Percentiles rank a stretch among this genome's conserved stretches.
These are phyloP conservation scores for Globisporangium nagaii DNA, from an alignment of 352 stramenopile species.

Conservation along the genomic window DNA sequence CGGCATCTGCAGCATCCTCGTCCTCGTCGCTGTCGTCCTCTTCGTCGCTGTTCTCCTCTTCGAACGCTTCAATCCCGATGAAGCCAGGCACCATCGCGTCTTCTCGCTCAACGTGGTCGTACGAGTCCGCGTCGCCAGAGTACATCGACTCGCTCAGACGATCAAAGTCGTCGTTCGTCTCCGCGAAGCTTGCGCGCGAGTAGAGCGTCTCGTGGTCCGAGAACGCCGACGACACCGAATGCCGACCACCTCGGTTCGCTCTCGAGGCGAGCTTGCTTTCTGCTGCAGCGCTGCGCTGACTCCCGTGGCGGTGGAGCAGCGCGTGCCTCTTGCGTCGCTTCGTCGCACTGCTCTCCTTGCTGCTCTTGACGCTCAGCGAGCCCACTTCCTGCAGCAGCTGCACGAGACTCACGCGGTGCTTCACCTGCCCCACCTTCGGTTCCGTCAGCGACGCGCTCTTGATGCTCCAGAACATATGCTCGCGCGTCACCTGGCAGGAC, in stretches of 20 bases:
- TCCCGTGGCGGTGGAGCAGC: neutral
- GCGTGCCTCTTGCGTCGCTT: conserved; percentile 9
- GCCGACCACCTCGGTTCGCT: neutral
- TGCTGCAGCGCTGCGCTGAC: neutral
- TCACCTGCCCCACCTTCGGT: conserved; percentile 51
- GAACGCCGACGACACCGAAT: conserved; percentile 20
- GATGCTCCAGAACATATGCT: conserved; percentile 71
- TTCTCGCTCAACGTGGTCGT: neutral
- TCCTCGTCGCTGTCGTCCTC: conserved; percentile 9
- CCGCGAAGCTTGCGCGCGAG: conserved; percentile 28
- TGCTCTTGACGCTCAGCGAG: conserved; percentile 43
- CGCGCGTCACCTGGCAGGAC: conserved; percentile 63
- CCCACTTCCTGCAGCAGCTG: conserved; percentile 63
- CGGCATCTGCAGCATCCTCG: neutral
- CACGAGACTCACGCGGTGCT: conserved; percentile 52
- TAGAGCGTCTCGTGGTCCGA: conserved; percentile 39
- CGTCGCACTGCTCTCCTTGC: conserved; percentile 11
- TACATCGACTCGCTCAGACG: conserved; percentile 21
- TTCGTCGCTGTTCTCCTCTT: conserved; percentile 16
- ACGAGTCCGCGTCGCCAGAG: conserved; percentile 3
- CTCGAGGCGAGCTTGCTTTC: neutral
- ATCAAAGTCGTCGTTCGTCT: conserved; percentile 28
- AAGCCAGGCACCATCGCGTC: neutral
- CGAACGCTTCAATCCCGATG: conserved; percentile 11
- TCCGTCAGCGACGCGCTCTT: conserved; percentile 59